Evolutionary conservation across 495 filamentous ascomycete species (phyloP), one percentile per base, ranked within the genome.

Genomic region (Xylaria telfairii): DNA sequence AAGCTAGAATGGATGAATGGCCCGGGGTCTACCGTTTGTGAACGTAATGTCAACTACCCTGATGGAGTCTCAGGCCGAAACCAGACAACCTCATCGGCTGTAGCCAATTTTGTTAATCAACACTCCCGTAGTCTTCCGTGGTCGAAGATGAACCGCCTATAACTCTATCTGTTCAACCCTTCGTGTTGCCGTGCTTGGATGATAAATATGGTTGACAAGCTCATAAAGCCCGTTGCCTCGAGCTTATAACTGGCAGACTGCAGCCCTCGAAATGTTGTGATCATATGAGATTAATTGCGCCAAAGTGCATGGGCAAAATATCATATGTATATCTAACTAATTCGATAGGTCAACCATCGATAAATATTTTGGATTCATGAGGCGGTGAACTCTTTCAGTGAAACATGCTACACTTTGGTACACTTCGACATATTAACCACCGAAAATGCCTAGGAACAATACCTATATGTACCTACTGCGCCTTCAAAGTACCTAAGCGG

Each of bases 1-100:
- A 41, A 32, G 64, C 44, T 30, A 32, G 12, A n/a, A 39, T 34
- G 34, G 46, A 24, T 42, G 17, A 15, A 54, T 63, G 67, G 21
- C 34, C 42, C 57, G 67, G 34, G 67, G 54, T 24, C 30, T 28
- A 34, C 46, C 67, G 42, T 21, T 37, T 47, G 13, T 41, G 42
- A 69, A 54, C 59, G 44, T 60, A 53, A 63, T 54, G 46, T 41
- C 56, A n/a, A 60, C 54, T 60, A 60, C 28, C 44, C 12, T 37
- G 28, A 34, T 65, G 19, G 44, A 47, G 62, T 65, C 42, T 65
- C 44, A 10, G n/a, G 30, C 60, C 37, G 24, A 51, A 49, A 17
- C 47, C 2, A 54, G 21, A 8, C 21, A n/a, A 42, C 44, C 30
- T 30, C 17, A 46, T 8, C 46, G 32, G 64, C 19, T 12, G 24